These are phyloP conservation scores for Pleurotus platypus DNA, from an alignment of 768 basidiomycete species.

Conservation along the genomic window DNA sequence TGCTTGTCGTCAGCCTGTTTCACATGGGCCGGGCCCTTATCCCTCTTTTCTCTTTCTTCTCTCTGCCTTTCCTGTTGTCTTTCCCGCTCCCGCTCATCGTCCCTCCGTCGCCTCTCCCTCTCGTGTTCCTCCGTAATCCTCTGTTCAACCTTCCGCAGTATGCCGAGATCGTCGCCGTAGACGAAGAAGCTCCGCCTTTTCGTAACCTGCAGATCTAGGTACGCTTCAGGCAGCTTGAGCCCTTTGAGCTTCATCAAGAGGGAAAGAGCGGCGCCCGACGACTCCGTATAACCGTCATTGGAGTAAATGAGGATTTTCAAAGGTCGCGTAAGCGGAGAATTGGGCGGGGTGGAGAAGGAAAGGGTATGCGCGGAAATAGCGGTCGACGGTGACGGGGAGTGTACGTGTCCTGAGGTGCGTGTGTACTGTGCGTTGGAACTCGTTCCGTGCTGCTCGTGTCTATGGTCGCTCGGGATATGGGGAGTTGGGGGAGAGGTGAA, in stretches of 20 bases:
- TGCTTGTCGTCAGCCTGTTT: conserved; percentile 19
- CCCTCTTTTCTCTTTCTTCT: conserved; percentile 20
- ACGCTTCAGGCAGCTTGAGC: conserved; percentile 80
- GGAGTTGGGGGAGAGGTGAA: conserved; percentile 14
- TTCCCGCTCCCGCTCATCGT: conserved; percentile 26
- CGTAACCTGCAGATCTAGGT: conserved; percentile 83
- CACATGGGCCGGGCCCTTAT: neutral
- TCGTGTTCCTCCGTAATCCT: conserved; percentile 37
- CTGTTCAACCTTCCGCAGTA: conserved; percentile 69
- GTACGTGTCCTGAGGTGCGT: neutral
- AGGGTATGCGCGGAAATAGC: neutral
- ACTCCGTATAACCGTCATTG: conserved; percentile 91
- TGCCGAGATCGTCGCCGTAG: conserved; percentile 74
- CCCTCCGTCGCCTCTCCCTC: conserved; percentile 27
- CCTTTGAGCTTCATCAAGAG: conserved; percentile 78
- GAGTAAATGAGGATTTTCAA: conserved; percentile 79
- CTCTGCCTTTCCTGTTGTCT: conserved; percentile 18
- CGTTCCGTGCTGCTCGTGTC: neutral
- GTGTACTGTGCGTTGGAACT: neutral
- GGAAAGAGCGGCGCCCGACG: conserved; percentile 80
- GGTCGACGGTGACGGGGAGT: neutral
- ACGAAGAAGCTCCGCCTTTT: conserved; percentile 88
- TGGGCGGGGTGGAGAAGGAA: conserved; percentile 17
- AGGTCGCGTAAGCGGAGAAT: conserved; percentile 39
- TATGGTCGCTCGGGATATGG: neutral